phyloP scores from a whole-genome alignment of 441 rosid genomes.

The Corymbia calophylla region DNA sequence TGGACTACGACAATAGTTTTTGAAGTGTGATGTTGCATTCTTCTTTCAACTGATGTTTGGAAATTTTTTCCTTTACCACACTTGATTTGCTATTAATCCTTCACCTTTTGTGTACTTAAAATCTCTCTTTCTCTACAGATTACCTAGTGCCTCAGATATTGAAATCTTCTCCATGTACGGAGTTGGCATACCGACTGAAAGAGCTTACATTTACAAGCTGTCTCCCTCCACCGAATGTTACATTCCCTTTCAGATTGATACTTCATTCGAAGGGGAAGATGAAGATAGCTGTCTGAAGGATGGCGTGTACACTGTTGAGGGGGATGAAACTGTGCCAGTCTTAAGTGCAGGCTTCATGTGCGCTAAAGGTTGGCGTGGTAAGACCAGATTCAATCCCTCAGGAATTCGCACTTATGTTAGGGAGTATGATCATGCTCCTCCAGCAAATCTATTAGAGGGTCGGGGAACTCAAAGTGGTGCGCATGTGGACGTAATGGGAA shows the following conservation, averaged over 20 bases:
- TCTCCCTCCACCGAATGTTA: slow-evolving; percentile 65
- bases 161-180: slow-evolving; percentile 88
- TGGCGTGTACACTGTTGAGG: slow-evolving; percentile 83
- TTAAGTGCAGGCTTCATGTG: slow-evolving; percentile 92
- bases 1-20: neutral
- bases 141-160: slow-evolving; percentile 92
- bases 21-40: neutral
- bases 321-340: slow-evolving; percentile 94
- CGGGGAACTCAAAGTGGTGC: slow-evolving; percentile 90
- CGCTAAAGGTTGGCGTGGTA: slow-evolving; percentile 98
- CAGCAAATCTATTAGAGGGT: slow-evolving; percentile 80
- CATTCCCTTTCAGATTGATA: slow-evolving; percentile 87
- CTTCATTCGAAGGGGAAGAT: slow-evolving; percentile 55
- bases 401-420: slow-evolving; percentile 65
- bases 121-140: slow-evolving; percentile 37
- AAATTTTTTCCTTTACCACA: neutral
- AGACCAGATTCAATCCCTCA: slow-evolving; percentile 86
- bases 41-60: neutral
- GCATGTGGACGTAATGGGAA: slow-evolving; percentile 97
- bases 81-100: neutral
- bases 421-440: slow-evolving; percentile 84
- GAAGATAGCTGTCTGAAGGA: slow-evolving; percentile 67
- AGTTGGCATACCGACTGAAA: slow-evolving; percentile 91
- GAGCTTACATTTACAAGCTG: slow-evolving; percentile 75
- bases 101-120: neutral